A percentile compares a stretch with the other conserved stretches of the same genome.
Evolutionary conservation across 1,139 yeast genomes (phyloP).

Genomic region (Debaryomycetaceae sp.): DNA sequence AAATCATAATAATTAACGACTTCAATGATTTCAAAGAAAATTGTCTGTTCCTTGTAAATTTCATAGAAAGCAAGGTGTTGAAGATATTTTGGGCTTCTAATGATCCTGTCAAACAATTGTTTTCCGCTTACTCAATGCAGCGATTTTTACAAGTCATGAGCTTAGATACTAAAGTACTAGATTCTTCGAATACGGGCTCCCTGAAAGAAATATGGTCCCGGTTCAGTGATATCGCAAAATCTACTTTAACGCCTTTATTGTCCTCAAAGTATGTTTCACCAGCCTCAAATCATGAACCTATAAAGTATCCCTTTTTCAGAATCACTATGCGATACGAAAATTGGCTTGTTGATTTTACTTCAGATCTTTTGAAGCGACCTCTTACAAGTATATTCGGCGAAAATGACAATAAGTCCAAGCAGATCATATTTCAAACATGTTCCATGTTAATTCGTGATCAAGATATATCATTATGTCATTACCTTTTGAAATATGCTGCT

Average conservation of each 20-base stretch:
- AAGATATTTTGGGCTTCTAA: slow-evolving; percentile 87
- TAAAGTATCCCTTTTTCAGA: slow-evolving; percentile 33
- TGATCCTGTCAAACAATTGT: slow-evolving; percentile 80
- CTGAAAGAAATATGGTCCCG: slow-evolving; percentile 51
- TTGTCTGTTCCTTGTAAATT: slow-evolving; percentile 57
- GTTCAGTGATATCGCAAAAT: slow-evolving; percentile 65
- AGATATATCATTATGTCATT: slow-evolving; percentile 65
- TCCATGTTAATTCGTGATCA: slow-evolving; percentile 68
- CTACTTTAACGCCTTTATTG: slow-evolving; percentile 73
- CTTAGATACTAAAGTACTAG: slow-evolving; percentile 39
- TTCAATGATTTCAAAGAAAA: slow-evolving; percentile 64
- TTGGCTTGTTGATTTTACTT: slow-evolving; percentile 73
- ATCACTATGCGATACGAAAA: slow-evolving; percentile 34
- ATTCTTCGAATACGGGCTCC: slow-evolving; percentile 16
- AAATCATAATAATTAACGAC: slow-evolving; percentile 53
- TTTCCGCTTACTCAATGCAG: slow-evolving; percentile 87
- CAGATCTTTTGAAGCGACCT: slow-evolving; percentile 56
- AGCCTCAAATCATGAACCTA: slow-evolving; percentile 35
- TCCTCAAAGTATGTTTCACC: slow-evolving; percentile 69
- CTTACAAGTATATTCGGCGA: slow-evolving; percentile 7
- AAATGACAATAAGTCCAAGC: slow-evolving; percentile 9
- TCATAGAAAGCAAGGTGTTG: slow-evolving; percentile 67
- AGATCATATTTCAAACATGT: slow-evolving; percentile 60
- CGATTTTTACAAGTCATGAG: slow-evolving; percentile 70
- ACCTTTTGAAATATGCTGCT: slow-evolving; percentile 76